These are phyloP conservation scores for Epicoccum sorghinum DNA, from an alignment of 2,329 filamentous ascomycete species.

Conservation along the genomic window DNA sequence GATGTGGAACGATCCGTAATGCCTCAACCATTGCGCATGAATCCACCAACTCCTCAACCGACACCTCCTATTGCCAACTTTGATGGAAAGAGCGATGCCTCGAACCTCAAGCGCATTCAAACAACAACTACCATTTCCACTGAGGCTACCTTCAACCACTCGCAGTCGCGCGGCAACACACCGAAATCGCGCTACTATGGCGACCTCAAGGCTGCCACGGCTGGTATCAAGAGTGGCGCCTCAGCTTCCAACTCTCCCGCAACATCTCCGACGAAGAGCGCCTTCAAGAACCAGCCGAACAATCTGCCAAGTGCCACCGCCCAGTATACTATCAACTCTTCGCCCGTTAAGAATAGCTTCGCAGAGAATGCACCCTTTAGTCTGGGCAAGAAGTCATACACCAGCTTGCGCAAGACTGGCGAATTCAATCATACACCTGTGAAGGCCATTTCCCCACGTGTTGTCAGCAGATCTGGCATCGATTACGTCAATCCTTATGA, in stretches of 20 bases:
- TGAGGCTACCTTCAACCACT: constrained; percentile 39
- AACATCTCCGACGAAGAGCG: constrained; percentile 32
- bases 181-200: constrained; percentile 56
- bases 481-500: constrained; percentile 51
- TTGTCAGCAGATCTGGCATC: constrained; percentile 55
- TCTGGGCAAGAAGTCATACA: constrained; percentile 41
- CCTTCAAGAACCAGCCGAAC: constrained; percentile 25
- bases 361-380: constrained; percentile 36
- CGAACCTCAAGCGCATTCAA: constrained; percentile 27
- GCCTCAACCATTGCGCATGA: constrained; percentile 55
- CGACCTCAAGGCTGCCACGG: constrained; percentile 52
- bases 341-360: constrained; percentile 17
- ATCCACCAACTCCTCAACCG: constrained; percentile 50
- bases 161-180: constrained; percentile 34
- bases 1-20: constrained; percentile 36
- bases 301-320: constrained; percentile 36
- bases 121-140: constrained; percentile 38
- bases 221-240: constrained; percentile 41
- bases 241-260: constrained; percentile 32
- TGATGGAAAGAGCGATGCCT: constrained; percentile 21
- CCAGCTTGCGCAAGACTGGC: constrained; percentile 41
- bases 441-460: constrained; percentile 47
- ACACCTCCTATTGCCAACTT: constrained; percentile 35
- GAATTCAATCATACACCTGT: constrained; percentile 39
- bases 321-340: constrained; percentile 38